Evolutionary conservation across 306 rosid species (phyloP).

Genomic region (Glycine latifolia): DNA sequence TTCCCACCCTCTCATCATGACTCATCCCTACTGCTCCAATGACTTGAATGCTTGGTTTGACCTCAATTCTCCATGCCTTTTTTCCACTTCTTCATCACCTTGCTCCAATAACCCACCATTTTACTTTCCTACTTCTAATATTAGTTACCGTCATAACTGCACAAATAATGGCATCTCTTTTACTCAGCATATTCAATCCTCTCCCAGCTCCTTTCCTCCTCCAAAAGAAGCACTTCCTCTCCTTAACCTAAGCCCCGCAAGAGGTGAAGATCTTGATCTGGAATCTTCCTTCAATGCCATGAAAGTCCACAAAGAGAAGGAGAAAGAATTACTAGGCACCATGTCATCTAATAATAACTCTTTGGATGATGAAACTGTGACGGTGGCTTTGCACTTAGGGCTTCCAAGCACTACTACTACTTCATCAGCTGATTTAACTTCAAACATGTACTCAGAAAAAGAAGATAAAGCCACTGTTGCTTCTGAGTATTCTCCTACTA

Average conservation of each 20-base stretch:
- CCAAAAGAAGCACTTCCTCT: slow-evolving; percentile 76
- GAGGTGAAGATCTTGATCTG: slow-evolving; percentile 51
- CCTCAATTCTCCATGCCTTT: slow-evolving; percentile 55
- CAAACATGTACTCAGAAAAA: slow-evolving; percentile 60
- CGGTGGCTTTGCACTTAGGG: slow-evolving; percentile 92
- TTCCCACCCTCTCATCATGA: slow-evolving; percentile 59
- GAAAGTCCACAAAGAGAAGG: slow-evolving; percentile 46
- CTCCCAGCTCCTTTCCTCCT: slow-evolving; percentile 65
- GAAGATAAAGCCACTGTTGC: slow-evolving; percentile 49
- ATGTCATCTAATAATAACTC: slow-evolving; percentile 33
- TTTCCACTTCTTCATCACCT: slow-evolving; percentile 55
- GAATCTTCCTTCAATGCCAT: slow-evolving; percentile 52
- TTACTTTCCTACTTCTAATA: slow-evolving; percentile 43
- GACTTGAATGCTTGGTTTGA: slow-evolving; percentile 63
- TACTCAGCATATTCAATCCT: slow-evolving; percentile 18
- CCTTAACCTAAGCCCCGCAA: slow-evolving; percentile 66
- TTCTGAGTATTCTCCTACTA: slow-evolving; percentile 52
- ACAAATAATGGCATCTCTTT: slow-evolving; percentile 31
- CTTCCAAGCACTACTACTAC: slow-evolving; percentile 59
- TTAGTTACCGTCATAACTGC: slow-evolving; percentile 28
- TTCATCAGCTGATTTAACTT: slow-evolving; percentile 59
- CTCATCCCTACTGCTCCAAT: slow-evolving; percentile 64
- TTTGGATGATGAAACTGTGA: slow-evolving; percentile 51
- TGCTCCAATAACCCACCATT: slow-evolving; percentile 48
- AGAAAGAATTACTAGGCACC: slow-evolving; percentile 32